Conservation (phyloP, 768 basidiomycete species). For the Leccinum longicurvipes region DNA sequence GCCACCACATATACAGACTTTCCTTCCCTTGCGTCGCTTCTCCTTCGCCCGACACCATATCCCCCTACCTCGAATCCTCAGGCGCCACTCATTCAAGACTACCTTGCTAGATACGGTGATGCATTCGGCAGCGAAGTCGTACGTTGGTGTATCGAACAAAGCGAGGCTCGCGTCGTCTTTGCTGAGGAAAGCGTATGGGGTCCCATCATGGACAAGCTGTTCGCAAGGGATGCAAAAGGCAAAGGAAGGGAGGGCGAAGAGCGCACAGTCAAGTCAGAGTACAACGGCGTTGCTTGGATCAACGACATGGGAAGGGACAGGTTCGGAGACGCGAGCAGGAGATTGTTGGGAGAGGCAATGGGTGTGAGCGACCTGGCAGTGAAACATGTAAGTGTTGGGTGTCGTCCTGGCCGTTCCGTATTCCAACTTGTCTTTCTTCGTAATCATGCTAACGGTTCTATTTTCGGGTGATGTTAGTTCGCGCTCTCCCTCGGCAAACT, state of each 20-base stretch:
- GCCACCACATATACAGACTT: conserved; percentile 90
- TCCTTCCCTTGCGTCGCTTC: conserved; percentile 77
- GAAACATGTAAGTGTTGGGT: conserved; percentile 63
- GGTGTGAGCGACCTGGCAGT: conserved; percentile 56
- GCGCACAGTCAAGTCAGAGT: conserved; percentile 45
- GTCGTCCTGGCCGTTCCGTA: neutral
- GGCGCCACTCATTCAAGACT: conserved; percentile 57
- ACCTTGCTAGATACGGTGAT: conserved; percentile 75
- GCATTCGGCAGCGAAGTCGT: conserved; percentile 89
- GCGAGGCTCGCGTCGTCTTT: conserved; percentile 80
- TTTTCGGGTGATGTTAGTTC: conserved; percentile 46
- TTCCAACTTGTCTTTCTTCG: neutral
- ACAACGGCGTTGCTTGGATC: conserved; percentile 71
- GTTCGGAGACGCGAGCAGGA: conserved; percentile 60
- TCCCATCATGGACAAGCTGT: conserved; percentile 68
- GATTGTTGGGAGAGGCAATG: conserved; percentile 61
- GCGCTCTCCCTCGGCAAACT: conserved; percentile 92
- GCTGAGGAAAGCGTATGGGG: conserved; percentile 64
- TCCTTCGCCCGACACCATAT: conserved; percentile 64
- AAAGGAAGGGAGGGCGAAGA: conserved; percentile 29
- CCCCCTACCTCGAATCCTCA: conserved; percentile 65
- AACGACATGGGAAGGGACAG: conserved; percentile 74
- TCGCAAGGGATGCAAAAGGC: conserved; percentile 34
- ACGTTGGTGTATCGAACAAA: conserved; percentile 89
- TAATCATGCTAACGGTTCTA: conserved; percentile 3